Evolutionary conservation across 495 filamentous ascomycete genomes (phyloP).

Genomic region (Penicillium atrosanguineum): DNA sequence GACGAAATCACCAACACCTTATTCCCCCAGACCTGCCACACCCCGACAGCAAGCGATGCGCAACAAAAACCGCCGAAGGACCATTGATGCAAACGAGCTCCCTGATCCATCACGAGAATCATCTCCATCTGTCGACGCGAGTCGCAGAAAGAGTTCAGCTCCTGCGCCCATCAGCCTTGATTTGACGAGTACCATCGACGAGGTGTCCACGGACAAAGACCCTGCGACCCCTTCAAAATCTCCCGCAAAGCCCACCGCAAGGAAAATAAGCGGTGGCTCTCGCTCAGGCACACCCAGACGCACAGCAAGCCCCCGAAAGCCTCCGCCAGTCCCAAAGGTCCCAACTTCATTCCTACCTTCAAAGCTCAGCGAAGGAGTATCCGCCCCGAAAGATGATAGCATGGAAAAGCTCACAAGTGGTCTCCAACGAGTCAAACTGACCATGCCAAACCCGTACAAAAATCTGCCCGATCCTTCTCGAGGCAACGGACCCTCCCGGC

Average conservation of each 20-base stretch:
- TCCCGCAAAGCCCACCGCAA: conserved; percentile 10
- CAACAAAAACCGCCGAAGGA: conserved; percentile 59
- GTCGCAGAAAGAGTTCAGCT: conserved; percentile 36
- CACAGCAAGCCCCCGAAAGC: conserved; percentile 38
- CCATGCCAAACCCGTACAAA: conserved; percentile 46
- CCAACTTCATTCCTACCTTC: conserved; percentile 31
- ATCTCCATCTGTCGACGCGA: conserved; percentile 35
- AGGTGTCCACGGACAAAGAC: background rate
- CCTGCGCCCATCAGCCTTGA: conserved; percentile 8
- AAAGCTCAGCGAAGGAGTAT: conserved; percentile 13
- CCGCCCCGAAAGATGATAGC: conserved; percentile 27
- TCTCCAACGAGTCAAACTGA: conserved; percentile 74
- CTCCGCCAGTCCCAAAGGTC: conserved; percentile 45
- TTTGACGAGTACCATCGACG: background rate
- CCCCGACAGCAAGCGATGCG: conserved; percentile 47
- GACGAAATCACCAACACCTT: conserved; percentile 49
- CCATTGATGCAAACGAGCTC: conserved; percentile 55
- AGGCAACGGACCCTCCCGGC: conserved; percentile 1
- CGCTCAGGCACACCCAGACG: conserved; percentile 49
- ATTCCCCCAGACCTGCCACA: conserved; percentile 37
- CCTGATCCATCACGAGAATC: conserved; percentile 39
- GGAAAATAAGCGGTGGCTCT: conserved; percentile 40
- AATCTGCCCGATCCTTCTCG: background rate
- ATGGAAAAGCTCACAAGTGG: conserved; percentile 65
- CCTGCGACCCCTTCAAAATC: conserved; percentile 17